phyloP scores from a whole-genome alignment of 345 rosid genomes.

The Noccaea bulbosa region DNA sequence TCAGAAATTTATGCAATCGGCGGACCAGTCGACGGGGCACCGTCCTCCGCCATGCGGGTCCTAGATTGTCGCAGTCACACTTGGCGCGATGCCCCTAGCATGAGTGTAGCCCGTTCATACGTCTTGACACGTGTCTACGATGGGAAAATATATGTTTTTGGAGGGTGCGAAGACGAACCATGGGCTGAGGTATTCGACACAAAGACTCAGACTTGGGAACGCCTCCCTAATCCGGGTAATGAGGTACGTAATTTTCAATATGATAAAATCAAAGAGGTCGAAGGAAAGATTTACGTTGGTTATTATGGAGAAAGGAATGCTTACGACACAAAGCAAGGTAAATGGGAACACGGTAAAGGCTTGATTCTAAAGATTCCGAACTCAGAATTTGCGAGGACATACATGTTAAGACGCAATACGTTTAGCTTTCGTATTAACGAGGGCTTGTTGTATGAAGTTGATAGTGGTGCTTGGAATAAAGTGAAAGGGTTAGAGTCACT shows the following conservation, averaged over 20 bases:
- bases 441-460: not conserved
- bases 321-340: conserved; percentile 4
- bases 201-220: conserved; percentile 22
- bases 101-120: not conserved
- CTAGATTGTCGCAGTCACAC: not conserved
- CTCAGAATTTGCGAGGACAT: not conserved
- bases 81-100: conserved; percentile 3
- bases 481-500: no score
- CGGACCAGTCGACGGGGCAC: not conserved
- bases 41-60: not conserved
- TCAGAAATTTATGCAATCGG: not conserved
- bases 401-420: no score
- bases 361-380: not conserved
- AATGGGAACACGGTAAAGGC: not conserved
- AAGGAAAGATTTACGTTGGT: not conserved
- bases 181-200: conserved; percentile 14
- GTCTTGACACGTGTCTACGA: not conserved
- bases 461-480: not conserved
- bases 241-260: not conserved
- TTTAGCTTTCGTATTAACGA: not conserved
- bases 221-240: not conserved
- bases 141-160: not conserved
- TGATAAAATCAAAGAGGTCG: not conserved
- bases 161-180: not conserved
- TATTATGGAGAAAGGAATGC: not conserved